These are phyloP conservation scores for Backusella westeae DNA, from an alignment of 192 early-diverging fungal genomes.

Conservation along the genomic window DNA sequence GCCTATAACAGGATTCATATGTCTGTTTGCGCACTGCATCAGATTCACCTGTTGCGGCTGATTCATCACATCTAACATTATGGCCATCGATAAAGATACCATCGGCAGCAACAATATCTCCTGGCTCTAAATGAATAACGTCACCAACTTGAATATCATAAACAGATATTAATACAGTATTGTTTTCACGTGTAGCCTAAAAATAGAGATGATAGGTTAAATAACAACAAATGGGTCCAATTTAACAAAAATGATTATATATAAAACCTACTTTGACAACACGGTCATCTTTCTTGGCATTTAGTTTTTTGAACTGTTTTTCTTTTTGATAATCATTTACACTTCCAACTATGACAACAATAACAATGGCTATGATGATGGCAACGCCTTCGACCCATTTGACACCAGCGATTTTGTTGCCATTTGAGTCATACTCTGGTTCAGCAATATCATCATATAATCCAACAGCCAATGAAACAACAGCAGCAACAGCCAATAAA, in stretches of 20 bases:
- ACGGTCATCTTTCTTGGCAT: constrained; percentile 85
- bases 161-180: constrained; percentile 66
- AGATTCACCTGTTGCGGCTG: constrained; percentile 93
- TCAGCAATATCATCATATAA: constrained; percentile 74
- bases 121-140: constrained; percentile 81
- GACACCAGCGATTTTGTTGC: constrained; percentile 48
- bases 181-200: constrained; percentile 70
- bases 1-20: constrained; percentile 43
- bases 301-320: constrained; percentile 80
- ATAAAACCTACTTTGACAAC: constrained; percentile 52
- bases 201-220: constrained; percentile 2
- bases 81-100: constrained; percentile 81
- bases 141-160: constrained; percentile 90
- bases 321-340: constrained; percentile 88
- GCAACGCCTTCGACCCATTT: constrained; percentile 88
- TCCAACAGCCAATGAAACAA: constrained; percentile 76
- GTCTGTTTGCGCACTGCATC: constrained; percentile 81
- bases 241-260: neutral
- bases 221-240: neutral
- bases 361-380: constrained; percentile 74
- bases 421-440: constrained; percentile 37
- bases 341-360: constrained; percentile 77
- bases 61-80: constrained; percentile 89
- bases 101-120: constrained; percentile 92
- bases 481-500: constrained; percentile 71